Base-by-base conservation (phyloP, 2,329 filamentous ascomycete genomes). In the Microcyclospora tardicrescens region DNA sequence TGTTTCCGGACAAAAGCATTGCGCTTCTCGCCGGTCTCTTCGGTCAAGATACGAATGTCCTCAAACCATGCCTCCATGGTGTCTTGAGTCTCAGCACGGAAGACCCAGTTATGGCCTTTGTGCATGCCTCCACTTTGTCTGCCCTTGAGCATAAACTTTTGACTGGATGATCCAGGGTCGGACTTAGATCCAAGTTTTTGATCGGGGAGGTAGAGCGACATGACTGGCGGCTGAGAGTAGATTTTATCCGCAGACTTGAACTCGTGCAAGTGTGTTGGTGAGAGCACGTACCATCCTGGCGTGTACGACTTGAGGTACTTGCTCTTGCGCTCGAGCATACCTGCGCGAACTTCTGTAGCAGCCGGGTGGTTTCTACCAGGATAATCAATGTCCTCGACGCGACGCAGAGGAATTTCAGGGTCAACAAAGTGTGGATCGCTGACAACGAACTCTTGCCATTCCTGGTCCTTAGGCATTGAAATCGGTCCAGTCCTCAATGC, bases 251-350 rank as follows among this genome's bases (percentile, higher is more conserved):
- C 85, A n/a, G 86, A 94, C 61, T 94, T 95, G 73, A 96, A 98
- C 63, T 98, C 91, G 65, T 98, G 91, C 15, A 98, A 73, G 63
- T 98, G 91, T 40, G 91, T 96, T 12, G 91, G 84, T 51, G 91
- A 94, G 50, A 98, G 69, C 35, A 96, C 86, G 61, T 95, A 95
- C 87, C 89, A 96, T 56, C 89, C 89, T 16, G 86, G 83, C 6
- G 87, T 91, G 61, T 95, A 95, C 60, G 87, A 95, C 68, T 95
- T 96, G 44, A 98, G 67, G 56, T 96, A 98, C 59, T 96, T 98
- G 73, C 86, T 94, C 77, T 96, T 96, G 49, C 91, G 81, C 67
- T 98, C 91, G 28, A 98, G 68, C 62, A 95, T 78, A 2, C 91
- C 91, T 14, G 85, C 84, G 43, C 87, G 74, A 38, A 98, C 83